These are phyloP conservation scores for Aspergillus spinulosporus DNA, from an alignment of 2,329 filamentous ascomycete genomes.

Conservation along the genomic window DNA sequence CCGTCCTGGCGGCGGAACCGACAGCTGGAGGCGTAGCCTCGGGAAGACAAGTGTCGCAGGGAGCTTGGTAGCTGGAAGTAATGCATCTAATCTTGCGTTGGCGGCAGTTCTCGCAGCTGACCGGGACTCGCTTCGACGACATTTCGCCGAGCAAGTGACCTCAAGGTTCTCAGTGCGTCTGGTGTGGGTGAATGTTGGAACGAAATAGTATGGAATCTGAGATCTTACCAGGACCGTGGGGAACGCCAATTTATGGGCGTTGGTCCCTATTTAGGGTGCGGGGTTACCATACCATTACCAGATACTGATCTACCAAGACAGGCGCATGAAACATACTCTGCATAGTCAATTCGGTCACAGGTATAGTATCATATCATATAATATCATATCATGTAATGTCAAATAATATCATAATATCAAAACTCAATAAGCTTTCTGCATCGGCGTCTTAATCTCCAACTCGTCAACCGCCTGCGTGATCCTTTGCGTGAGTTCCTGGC, in stretches of 20 bases:
- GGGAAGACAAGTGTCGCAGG: conserved; percentile 28
- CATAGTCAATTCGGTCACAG: too few species aligned
- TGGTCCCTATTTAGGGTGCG: background rate
- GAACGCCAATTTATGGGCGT: conserved; percentile 1
- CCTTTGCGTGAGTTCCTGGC: background rate
- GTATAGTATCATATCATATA: background rate
- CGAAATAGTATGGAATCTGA: background rate
- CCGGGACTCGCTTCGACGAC: background rate
- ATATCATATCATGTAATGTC: background rate
- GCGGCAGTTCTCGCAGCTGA: conserved; percentile 23
- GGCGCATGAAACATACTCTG: background rate
- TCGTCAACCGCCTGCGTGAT: conserved; percentile 1
- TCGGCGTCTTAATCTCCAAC: conserved; percentile 1
- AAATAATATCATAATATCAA: background rate
- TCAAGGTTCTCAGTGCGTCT: background rate
- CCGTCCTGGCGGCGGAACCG: conserved; percentile 18
- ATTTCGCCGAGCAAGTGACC: background rate
- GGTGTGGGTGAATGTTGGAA: background rate
- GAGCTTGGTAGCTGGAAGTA: conserved; percentile 17
- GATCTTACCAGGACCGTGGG: background rate
- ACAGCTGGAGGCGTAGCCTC: conserved; percentile 23
- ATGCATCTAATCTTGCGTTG: conserved; percentile 29
- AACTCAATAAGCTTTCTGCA: conserved; percentile 1
- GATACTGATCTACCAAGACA: background rate
- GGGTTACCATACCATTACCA: background rate